Percentiles rank a stretch among this genome's conserved stretches.
Conservation (phyloP, 1,284 basidiomycete genomes). For the Cerrena zonata region DNA sequence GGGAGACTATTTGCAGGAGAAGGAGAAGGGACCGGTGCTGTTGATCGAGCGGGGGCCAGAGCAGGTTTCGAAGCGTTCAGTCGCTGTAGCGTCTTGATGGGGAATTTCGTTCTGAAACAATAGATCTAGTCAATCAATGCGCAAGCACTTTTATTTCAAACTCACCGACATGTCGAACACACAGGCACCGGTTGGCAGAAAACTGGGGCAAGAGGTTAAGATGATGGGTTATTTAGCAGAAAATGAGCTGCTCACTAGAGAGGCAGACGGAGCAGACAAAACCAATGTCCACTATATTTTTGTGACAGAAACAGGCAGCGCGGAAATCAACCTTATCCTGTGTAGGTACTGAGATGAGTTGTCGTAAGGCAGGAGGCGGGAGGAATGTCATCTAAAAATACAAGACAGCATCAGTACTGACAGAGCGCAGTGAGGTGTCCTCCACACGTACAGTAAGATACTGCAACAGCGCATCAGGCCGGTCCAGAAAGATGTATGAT, state of each 20-base stretch:
- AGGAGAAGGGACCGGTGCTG: conserved; percentile 9
- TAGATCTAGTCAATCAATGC: not conserved
- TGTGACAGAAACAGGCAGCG: conserved; percentile 98
- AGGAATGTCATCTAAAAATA: conserved; percentile 81
- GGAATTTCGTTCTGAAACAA: conserved; percentile 80
- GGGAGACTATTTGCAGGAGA: conserved; percentile 11
- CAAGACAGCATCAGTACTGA: not conserved
- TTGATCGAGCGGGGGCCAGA: conserved; percentile 12
- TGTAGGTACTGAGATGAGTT: conserved; percentile 77
- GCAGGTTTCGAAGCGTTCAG: conserved; percentile 56
- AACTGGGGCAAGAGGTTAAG: conserved; percentile 17
- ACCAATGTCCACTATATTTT: conserved; percentile 91
- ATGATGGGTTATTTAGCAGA: not conserved
- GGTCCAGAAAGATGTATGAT: conserved; percentile 81
- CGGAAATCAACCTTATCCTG: conserved; percentile 95
- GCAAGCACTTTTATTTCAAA: conserved; percentile 7
- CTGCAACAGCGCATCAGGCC: conserved; percentile 78
- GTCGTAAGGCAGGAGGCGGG: conserved; percentile 75
- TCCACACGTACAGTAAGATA: conserved; percentile 72
- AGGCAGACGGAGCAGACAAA: conserved; percentile 97
- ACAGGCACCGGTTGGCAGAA: conserved; percentile 91
- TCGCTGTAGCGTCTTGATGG: conserved; percentile 79
- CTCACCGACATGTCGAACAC: conserved; percentile 85
- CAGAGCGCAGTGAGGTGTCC: not conserved
- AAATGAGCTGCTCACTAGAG: conserved; percentile 61